Conservation (phyloP, 106 monocot genomes). For the Phalaenopsis equestris region DNA sequence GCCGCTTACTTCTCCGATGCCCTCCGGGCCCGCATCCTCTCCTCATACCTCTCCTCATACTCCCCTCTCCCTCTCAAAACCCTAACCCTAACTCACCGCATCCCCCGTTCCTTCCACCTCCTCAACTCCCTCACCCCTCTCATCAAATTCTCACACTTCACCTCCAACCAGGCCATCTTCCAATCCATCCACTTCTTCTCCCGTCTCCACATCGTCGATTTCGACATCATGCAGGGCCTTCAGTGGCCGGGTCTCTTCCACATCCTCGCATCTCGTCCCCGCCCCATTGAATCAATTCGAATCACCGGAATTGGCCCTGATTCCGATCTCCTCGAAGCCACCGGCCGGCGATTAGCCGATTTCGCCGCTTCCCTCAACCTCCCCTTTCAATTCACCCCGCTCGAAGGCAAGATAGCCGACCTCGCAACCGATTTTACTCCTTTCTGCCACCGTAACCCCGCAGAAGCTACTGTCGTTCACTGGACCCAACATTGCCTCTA, state of each 20-base stretch:
- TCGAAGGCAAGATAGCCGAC: slow-evolving; percentile 48
- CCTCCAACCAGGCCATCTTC: slow-evolving; percentile 30
- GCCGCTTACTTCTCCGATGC: slow-evolving; percentile 71
- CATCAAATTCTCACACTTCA: slow-evolving; percentile 32
- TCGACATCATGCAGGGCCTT: slow-evolving; percentile 62
- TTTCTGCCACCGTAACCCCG: slow-evolving; percentile 11
- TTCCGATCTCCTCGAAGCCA: slow-evolving; percentile 36
- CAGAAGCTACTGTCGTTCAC: slow-evolving; percentile 40
- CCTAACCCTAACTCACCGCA: slow-evolving; percentile 18
- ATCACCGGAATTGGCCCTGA: slow-evolving; percentile 49
- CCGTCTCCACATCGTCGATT: slow-evolving; percentile 46
- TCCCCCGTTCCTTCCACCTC: slow-evolving; percentile 10
- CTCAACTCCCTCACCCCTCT: slow-evolving; percentile 18
- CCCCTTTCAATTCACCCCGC: slow-evolving; percentile 36
- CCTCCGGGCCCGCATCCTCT: slow-evolving; percentile 34
- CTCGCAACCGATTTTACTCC: slow-evolving; percentile 2
- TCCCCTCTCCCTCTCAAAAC: slow-evolving; percentile 13
- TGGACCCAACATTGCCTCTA: slow-evolving; percentile 65
- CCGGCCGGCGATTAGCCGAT: slow-evolving; percentile 40
- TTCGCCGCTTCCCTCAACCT: slow-evolving; percentile 62
- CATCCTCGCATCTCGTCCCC: slow-evolving; percentile 46
- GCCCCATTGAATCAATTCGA: slow-evolving; percentile 26
- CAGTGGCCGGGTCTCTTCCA: slow-evolving; percentile 67
- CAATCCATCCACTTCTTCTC: slow-evolving; percentile 22
- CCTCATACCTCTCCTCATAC: slow-evolving; percentile 33